phyloP scores from a whole-genome alignment of 768 basidiomycete genomes.

The Lanmaoa pseudosensibilis region DNA sequence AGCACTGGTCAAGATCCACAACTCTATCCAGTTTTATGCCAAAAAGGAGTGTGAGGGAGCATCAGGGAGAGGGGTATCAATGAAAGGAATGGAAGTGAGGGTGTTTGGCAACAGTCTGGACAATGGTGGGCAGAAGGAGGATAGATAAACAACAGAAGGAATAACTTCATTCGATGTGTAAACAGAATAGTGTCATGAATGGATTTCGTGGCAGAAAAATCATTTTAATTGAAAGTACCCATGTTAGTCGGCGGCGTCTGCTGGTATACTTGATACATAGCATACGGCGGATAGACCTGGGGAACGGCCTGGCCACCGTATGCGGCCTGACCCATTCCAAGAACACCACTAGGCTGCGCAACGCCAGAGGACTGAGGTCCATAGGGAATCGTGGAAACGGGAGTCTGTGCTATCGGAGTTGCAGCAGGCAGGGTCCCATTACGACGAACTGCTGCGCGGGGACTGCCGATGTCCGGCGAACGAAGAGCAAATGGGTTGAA shows the following conservation, averaged over 20 bases:
- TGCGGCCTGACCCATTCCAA: conserved; percentile 66
- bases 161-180: conserved; percentile 34
- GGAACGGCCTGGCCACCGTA: conserved; percentile 62
- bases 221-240: conserved; percentile 69
- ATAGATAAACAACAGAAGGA: conserved; percentile 36
- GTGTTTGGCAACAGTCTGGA: conserved; percentile 28
- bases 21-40: conserved; percentile 24
- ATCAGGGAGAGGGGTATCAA: conserved; percentile 30
- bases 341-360: conserved; percentile 52
- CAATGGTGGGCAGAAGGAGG: conserved; percentile 21
- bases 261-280: conserved; percentile 80
- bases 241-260: conserved; percentile 71
- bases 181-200: conserved; percentile 44
- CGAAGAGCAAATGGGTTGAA: conserved; percentile 59
- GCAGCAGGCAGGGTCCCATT: conserved; percentile 37
- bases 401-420: conserved; percentile 31
- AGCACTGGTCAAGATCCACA: conserved; percentile 29
- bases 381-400: conserved; percentile 46
- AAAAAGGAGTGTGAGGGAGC: conserved; percentile 25
- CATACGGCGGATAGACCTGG: conserved; percentile 73
- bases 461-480: conserved; percentile 51
- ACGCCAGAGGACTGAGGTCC: conserved; percentile 62
- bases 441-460: conserved; percentile 49
- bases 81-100: conserved; percentile 26
- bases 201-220: conserved; percentile 28